Percentiles rank a stretch among this genome's conserved stretches.
Conservation (phyloP, 1,284 basidiomycete genomes). For the Malassezia slooffiae region DNA sequence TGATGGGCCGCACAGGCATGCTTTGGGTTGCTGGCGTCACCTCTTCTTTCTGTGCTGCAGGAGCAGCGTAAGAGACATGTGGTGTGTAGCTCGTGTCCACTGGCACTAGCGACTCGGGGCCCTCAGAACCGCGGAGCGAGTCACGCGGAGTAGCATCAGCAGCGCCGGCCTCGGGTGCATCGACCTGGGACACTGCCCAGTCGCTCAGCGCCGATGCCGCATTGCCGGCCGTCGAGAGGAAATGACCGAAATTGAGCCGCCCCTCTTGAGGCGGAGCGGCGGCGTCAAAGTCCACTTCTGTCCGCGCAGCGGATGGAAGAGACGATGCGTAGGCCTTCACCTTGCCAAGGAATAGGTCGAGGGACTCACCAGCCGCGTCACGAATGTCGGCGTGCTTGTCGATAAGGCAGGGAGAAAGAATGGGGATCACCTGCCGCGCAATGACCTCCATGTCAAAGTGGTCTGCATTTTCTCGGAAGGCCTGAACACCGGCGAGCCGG, state of each 20-base stretch:
- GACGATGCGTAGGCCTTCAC: slow-evolving; percentile 15
- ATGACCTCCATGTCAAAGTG: slow-evolving; percentile 56
- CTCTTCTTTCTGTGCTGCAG: too few species aligned
- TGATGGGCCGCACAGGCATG: too few species aligned
- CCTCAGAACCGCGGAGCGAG: too few species aligned
- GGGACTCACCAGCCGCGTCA: slow-evolving; percentile 31
- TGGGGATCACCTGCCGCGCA: slow-evolving; percentile 30
- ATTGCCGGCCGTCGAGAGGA: slow-evolving; percentile 24
- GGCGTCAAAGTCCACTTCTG: slow-evolving; percentile 21
- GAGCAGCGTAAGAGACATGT: too few species aligned
- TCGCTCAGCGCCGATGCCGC: slow-evolving; percentile 36
- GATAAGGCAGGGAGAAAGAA: slow-evolving; percentile 34
- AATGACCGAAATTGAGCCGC: slow-evolving; percentile 14
- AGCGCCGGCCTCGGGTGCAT: slow-evolving; percentile 6
- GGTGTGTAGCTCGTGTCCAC: too few species aligned
- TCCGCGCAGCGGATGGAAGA: slow-evolving; percentile 25
- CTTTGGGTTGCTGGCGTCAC: too few species aligned
- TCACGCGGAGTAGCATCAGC: background rate
- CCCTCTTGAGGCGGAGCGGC: background rate
- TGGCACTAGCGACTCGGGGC: too few species aligned
- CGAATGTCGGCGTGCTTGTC: slow-evolving; percentile 39
- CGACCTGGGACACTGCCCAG: slow-evolving; percentile 29
- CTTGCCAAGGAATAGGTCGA: slow-evolving; percentile 32
- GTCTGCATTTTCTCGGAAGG: slow-evolving; percentile 86
- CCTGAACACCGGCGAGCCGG: slow-evolving; percentile 86